Evolutionary conservation across 148 eudicot species (phyloP), one percentile per base, ranked within the genome.

Genomic region (Vaccinium darrowii): DNA sequence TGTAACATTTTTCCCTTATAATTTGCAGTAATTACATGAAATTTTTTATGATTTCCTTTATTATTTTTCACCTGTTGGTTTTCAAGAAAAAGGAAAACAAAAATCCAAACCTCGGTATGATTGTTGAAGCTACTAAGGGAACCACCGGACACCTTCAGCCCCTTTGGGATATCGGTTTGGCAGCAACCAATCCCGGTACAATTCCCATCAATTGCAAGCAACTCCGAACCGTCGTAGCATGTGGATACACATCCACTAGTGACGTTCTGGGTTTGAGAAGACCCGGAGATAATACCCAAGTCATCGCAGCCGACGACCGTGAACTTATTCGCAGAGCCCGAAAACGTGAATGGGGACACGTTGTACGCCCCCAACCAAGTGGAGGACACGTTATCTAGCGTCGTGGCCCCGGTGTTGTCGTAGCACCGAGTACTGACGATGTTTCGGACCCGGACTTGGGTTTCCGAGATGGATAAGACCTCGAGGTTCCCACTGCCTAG

Each of bases 281-380:
- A 0, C 3, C 89, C 91, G 1, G 1, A 0, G 3, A 91, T 79
- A 9, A 84, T 3, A 0, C 73, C 91, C 0, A 69, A 54, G 19
- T 86, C 90, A 21, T 90, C 91, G 52, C 94, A 92, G 3, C 94
- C 93, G 21, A 91, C 36, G 10, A 85, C 86, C 1, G 86, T 82
- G 52, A 92, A 88, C 79, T 69, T 90, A 85, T 92, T 92, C 1
- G 21, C 56, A 0, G 87, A 82, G 76, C 86, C 81, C 2, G 92
- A 87, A 4, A 57, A 1, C 7, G 62, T 57, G 62, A 3, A 57
- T 4, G 62, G 62, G 16, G 14, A 3, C 16, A 0, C 2, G 43
- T 39, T 39, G 43, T 39, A 39, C 43, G 43, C 43, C 43, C 43
- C 43, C 43, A 39, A 39, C 43, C 43, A 1, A 0, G 43, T 39